Conservation (phyloP, 116 monocot genomes). For the Papilionanthe hybrid region DNA sequence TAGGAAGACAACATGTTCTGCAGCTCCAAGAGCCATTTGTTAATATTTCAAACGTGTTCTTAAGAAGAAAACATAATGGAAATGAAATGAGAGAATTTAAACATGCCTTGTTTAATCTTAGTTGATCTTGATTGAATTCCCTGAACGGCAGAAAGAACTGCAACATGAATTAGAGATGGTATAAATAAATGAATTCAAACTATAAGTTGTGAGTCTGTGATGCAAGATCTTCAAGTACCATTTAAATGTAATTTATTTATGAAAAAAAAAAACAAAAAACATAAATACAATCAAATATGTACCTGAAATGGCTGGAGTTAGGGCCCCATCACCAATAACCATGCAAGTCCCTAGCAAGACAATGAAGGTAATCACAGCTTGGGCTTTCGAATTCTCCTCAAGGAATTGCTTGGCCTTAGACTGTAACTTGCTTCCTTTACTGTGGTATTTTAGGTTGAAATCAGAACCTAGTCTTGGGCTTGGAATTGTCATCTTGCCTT, state of each 20-base stretch:
- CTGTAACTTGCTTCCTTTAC: slow-evolving; percentile 13
- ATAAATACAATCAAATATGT: background rate
- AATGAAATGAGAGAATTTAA: background rate
- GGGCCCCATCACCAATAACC: slow-evolving; percentile 55
- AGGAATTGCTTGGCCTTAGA: slow-evolving; percentile 25
- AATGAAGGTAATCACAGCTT: slow-evolving; percentile 28
- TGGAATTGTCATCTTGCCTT: slow-evolving; percentile 30
- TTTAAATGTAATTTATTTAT: background rate
- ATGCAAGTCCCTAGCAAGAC: slow-evolving; percentile 55
- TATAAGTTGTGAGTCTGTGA: no score
- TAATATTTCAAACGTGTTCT: background rate
- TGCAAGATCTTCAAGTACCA: background rate
- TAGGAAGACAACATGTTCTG: slow-evolving; percentile 40
- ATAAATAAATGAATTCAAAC: no score
- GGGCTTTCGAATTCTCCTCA: slow-evolving; percentile 27
- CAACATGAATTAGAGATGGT: background rate
- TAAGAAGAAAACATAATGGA: background rate
- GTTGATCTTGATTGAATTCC: slow-evolving; percentile 54
- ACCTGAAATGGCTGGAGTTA: slow-evolving; percentile 67
- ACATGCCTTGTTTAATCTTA: slow-evolving; percentile 38
- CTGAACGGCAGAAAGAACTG: slow-evolving; percentile 59
- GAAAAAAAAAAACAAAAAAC: background rate
- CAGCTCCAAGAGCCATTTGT: background rate
- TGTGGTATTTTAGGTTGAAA: slow-evolving; percentile 26
- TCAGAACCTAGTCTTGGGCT: slow-evolving; percentile 23